Evolutionary conservation across 306 rosid genomes (phyloP).

Genomic region (Chamaecrista fasciculata): DNA sequence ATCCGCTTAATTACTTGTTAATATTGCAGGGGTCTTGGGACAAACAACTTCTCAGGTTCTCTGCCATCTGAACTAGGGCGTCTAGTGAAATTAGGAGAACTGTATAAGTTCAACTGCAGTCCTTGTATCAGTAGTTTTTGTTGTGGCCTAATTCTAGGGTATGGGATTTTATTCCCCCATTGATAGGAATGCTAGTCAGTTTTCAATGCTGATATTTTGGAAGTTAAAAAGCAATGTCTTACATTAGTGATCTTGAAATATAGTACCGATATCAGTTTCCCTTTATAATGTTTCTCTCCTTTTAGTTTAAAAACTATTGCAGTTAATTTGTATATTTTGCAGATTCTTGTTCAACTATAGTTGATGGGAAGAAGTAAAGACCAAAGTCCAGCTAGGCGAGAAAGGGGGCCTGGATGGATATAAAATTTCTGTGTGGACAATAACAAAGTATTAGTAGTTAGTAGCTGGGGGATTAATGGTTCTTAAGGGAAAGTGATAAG

Average conservation of each 20-base stretch:
- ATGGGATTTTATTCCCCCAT: no score
- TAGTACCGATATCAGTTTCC: not conserved
- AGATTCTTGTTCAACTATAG: not conserved
- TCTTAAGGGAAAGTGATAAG: not conserved
- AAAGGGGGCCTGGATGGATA: not conserved
- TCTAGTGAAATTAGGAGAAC: slow-evolving; percentile 41
- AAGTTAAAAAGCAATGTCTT: not conserved
- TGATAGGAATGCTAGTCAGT: not conserved
- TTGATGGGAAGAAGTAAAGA: not conserved
- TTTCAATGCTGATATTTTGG: not conserved
- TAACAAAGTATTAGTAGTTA: not conserved
- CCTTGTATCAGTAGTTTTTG: not conserved
- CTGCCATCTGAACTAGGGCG: slow-evolving; percentile 77
- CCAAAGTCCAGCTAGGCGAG: not conserved
- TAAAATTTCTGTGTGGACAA: not conserved
- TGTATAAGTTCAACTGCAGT: slow-evolving; percentile 50
- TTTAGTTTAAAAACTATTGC: not conserved
- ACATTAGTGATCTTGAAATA: not conserved
- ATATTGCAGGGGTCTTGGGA: slow-evolving; percentile 42
- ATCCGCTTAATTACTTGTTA: slow-evolving; percentile 6
- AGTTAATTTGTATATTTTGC: not conserved
- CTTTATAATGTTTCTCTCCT: not conserved
- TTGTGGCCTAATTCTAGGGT: no score
- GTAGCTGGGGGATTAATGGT: not conserved
- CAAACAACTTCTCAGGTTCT: slow-evolving; percentile 75